Evolutionary conservation across 2,329 filamentous ascomycete species (phyloP), one percentile per base, ranked within the genome.

Genomic region (Colletotrichum cordylinicola): DNA sequence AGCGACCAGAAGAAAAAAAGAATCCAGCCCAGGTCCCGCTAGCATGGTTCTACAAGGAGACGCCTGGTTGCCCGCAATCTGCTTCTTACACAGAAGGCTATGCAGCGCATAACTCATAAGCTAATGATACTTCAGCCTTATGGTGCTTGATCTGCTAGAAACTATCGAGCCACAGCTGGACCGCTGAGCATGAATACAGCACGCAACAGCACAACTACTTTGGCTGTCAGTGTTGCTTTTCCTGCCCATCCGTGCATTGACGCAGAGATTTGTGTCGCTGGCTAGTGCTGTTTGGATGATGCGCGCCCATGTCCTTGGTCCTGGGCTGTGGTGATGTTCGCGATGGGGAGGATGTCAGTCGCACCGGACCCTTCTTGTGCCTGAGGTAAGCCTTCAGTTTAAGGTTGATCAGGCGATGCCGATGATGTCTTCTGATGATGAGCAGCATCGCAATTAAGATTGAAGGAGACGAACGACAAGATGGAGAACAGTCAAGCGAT

Each of bases 51-150:
- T n/a, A 33, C 73, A 64, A 65, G 73, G 70, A 56, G 21, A 16
- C 12, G 64, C 73, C 73, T 43, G 35, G 35, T 64, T 24, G 31
- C 21, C 10, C 24, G 39, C 56, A 75, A 75, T 68, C 48, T 73
- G 64, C 43, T 27, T 33, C 64, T 21, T 24, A 73, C 64, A n/a
- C 24, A 35, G 29, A 61, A n/a, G 37, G 18, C 56, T 62, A 64
- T 75, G 73, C 64, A 58, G 13, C 64, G 69, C 64, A 65, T 43
- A 73, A 43, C 21, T 21, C 16, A 67, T n/a, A 6, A 52, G 43
- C 43, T 52, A 52, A 8, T 21, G 67, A 43, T 61, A 37, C 16
- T 75, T 72, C 73, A 75, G 73, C 73, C 73, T 70, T 75, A 70
- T 33, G 43, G 31, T 64, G 69, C 61, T 67, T 18, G n/a, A 31